Base-by-base conservation (phyloP, 495 filamentous ascomycete genomes). In the Hypoxylon intermedium region DNA sequence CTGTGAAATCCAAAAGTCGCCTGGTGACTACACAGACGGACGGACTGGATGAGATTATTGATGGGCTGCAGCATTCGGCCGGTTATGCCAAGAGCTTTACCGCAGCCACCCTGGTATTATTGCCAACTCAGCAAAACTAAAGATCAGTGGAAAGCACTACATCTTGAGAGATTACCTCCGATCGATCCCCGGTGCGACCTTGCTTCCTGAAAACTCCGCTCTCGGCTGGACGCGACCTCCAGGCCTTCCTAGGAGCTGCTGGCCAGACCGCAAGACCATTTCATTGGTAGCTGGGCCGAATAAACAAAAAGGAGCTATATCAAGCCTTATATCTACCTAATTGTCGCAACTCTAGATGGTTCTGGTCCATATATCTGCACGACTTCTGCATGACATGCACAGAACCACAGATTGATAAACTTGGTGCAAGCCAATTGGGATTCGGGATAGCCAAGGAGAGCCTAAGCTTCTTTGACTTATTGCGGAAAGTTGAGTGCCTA, bases 351-450 rank as follows among this genome's bases (percentile, higher is more conserved):
- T 56, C 41, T 60, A 46, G 43, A 60, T 56, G 56, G 45, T 38
- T 26, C 16, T 51, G 56, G 37, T 30, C 56, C 62, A 48, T 59
- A 51, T 56, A 59, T 49, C 62, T 60, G 62, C 62, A 60, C 46
- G 56, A 53, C 56, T 60, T 65, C 62, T 65, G 62, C 62, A 65
- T 65, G 62, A 59, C 62, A 60, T 65, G 62, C 62, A 65, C 54
- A 56, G 45, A 65, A 65, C 55, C 62, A 58, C 33, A 55, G 38
- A 36, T 45, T 56, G 36, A 54, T 38, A 65, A 51, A 50, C 51
- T 59, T 52, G 40, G 56, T 42, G 31, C 19, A 48, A 53, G 52
- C 63, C 63, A 66, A 66, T 66, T 60, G 47, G 58, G 58, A 62
- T 36, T 62, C 53, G 46, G 43, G 53, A 37, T 34, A 31, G 41